Evolutionary conservation across 148 eudicot species (phyloP), one percentile per base, ranked within the genome.

Genomic region (Fallopia convolvulus): DNA sequence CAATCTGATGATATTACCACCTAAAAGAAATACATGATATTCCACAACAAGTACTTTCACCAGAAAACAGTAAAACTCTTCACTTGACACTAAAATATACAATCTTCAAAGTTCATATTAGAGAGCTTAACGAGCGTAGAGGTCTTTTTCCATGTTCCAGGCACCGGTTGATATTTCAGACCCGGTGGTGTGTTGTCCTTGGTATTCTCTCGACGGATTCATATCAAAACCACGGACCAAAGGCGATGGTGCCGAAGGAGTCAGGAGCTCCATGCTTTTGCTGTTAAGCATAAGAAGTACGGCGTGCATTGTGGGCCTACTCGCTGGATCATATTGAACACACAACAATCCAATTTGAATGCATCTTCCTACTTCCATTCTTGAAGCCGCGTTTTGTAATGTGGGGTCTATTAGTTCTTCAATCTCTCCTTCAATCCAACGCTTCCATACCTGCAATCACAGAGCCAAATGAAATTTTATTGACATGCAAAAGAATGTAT

Each of bases 361-460:
- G 72, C 72, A 66, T 66, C 72, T 66, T 21, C 72, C 72, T 66
- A 66, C 44, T 4, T 66, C 72, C 21, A 15, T 66, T 66, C 72
- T 66, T 0, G 21, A 66, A 6, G 1, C 44, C 15, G 44, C 17
- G 42, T 33, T 36, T 33, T 20, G 44, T 66, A 66, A 7, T 2
- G 42, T 66, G 1, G 46, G 44, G 44, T 66, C 72, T 66, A 66
- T 66, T 33, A 66, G 42, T n/a, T 66, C 72, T 66, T 66, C 72
- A 33, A 66, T 66, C 9, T 66, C 72, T 6, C 72, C 72, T 66
- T 66, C 72, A n/a, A 13, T 66, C 72, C 72, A 66, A 0, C 44
- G 21, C n/a, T 36, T 66, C 72, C 72, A 66, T 66, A 3, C 21
- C 72, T 66, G 9, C 20, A 66, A 10, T 4, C 5, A 33, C 70